These are phyloP conservation scores for Botrytis fabae DNA, from an alignment of 2,329 filamentous ascomycete genomes.

Conservation along the genomic window DNA sequence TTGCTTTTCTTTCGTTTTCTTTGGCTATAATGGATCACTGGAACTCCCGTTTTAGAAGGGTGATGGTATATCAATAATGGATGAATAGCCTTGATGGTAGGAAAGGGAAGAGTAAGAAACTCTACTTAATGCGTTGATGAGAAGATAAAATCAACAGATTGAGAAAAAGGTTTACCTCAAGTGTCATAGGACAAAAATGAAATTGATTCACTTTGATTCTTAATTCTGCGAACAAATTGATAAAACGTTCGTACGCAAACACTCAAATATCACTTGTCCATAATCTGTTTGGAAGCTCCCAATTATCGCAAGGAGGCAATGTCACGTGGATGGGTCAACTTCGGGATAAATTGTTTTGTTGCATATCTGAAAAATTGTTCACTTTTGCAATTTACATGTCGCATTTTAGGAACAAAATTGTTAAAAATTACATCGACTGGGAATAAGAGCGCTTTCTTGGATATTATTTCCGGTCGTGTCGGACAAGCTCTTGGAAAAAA, in stretches of 20 bases:
- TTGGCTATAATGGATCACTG: background rate
- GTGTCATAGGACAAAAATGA: background rate
- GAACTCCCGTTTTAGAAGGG: too few relatives aligned
- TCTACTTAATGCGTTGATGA: background rate
- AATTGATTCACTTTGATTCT: background rate
- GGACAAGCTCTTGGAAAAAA: background rate
- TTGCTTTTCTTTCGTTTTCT: constrained; percentile 2
- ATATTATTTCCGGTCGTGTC: background rate
- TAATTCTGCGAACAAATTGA: background rate
- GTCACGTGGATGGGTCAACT: background rate
- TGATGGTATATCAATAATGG: background rate
- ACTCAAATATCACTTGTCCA: background rate
- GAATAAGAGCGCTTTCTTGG: background rate
- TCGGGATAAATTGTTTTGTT: background rate
- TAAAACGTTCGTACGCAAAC: background rate
- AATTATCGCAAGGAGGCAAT: background rate
- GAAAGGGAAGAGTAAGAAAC: background rate
- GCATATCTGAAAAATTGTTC: background rate
- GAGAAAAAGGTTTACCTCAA: background rate
- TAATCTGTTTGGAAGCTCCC: background rate
- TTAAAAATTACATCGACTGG: background rate
- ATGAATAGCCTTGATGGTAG: background rate
- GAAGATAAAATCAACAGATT: background rate
- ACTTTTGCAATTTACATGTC: background rate
- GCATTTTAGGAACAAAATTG: background rate